Percentiles rank a stretch among this genome's conserved stretches.
phyloP scores from a whole-genome alignment of 208 protist species.

The Angomonas ambiguus region DNA sequence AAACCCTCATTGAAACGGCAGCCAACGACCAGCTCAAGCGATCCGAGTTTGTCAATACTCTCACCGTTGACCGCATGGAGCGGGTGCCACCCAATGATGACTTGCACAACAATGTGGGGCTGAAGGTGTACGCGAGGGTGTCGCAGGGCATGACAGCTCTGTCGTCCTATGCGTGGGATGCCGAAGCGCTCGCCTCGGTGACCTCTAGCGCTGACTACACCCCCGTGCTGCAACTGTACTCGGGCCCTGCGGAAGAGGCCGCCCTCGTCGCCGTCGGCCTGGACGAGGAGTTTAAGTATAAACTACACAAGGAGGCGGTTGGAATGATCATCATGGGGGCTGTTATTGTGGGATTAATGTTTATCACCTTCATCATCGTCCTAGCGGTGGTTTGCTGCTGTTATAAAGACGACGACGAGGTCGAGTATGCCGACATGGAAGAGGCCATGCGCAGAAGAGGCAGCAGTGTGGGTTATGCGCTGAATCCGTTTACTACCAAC shows the following conservation, averaged over 20 bases:
- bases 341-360: constrained; percentile 17
- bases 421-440: background rate
- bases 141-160: constrained; percentile 10
- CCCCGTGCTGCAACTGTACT: background rate
- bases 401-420: constrained; percentile 1
- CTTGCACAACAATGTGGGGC: background rate
- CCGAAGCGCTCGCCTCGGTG: constrained; percentile 13
- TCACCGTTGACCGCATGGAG: background rate
- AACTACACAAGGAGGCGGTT: constrained; percentile 4
- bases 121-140: constrained; percentile 18
- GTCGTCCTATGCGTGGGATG: constrained; percentile 4
- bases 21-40: background rate
- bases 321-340: constrained; percentile 33
- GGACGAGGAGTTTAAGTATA: constrained; percentile 16
- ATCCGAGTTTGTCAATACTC: background rate
- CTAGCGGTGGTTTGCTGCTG: constrained; percentile 23
- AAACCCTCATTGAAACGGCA: background rate
- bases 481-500: background rate
- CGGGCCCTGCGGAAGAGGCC: background rate
- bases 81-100: background rate
- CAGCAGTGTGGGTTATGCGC: background rate
- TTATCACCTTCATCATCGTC: constrained; percentile 20
- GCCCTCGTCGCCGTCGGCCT: background rate
- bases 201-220: constrained; percentile 22
- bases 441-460: background rate